Evolutionary conservation across 108 stramenopile genomes (phyloP).

Genomic region (Cyclotella kingstonii): DNA sequence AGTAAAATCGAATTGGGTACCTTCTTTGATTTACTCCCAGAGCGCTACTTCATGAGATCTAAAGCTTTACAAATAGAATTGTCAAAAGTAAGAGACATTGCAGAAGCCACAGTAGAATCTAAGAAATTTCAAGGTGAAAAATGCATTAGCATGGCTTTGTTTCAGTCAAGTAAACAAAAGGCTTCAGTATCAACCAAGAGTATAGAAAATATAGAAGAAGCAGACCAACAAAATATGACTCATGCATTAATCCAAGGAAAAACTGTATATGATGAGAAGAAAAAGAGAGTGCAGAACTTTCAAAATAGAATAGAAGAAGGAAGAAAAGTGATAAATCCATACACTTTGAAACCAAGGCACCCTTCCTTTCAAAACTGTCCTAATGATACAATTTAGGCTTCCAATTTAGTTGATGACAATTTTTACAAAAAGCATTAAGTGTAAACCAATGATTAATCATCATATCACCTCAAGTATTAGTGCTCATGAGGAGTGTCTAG

Average conservation of each 20-base stretch:
- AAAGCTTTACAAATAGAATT: slow-evolving; percentile 5
- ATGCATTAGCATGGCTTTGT: neutral
- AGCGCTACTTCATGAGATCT: slow-evolving; percentile 22
- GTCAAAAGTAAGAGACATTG: neutral
- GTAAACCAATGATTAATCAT: too few relatives aligned
- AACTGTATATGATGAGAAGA: neutral
- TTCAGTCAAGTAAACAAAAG: neutral
- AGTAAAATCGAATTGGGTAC: slow-evolving; percentile 8
- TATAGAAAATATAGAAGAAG: neutral
- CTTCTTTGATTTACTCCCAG: slow-evolving; percentile 29
- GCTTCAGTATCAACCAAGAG: too few relatives aligned
- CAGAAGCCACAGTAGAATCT: neutral
- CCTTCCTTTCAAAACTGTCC: too few relatives aligned
- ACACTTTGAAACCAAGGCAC: too few relatives aligned
- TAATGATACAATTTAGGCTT: too few relatives aligned
- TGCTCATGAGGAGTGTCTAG: too few relatives aligned
- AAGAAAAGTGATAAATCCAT: too few relatives aligned
- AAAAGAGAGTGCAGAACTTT: neutral
- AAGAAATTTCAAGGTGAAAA: slow-evolving; percentile 1
- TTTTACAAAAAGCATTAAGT: too few relatives aligned
- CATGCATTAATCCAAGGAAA: neutral
- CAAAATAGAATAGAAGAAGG: too few relatives aligned
- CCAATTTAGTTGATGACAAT: too few relatives aligned
- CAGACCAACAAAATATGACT: neutral
- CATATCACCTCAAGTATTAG: too few relatives aligned